Base-by-base conservation (phyloP, 148 eudicot species). In the Rhododendron williamsianum region DNA sequence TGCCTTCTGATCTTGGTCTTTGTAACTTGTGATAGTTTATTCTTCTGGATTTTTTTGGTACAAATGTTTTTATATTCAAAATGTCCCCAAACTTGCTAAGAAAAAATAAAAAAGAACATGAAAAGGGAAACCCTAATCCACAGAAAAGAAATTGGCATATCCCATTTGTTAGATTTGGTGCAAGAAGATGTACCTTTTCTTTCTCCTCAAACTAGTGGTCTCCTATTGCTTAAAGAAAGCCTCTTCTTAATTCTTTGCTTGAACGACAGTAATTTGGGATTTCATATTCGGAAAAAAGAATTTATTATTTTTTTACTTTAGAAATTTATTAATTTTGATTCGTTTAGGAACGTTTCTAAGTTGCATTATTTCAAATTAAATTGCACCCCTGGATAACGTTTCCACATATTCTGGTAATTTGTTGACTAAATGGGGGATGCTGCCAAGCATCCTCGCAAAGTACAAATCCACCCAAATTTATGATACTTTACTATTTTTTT, bases 171-270 rank as follows among this genome's bases (percentile, higher is more conserved):
- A 19, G n/a, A 74, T 38, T 74, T 36, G 48, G 78, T 18, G 81
- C 56, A 81, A 33, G 12, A 33, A 56, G 46, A 81, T 81, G 58
- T 52, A 30, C 77, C 78, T 46, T 83, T 83, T 11, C 78, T 41
- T 41, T 69, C 54, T 45, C 76, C 74, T 69, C 73, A 46, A 46
- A 69, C 58, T 27, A 69, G 78, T 46, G 76, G 58, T 46, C 16
- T 69, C 36, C 54, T n/a, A 69, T 67, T 71, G 41, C 83, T 81
- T 46, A 45, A 83, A 46, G 69, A 8, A 15, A 45, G 27, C 27
- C 45, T 19, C 16, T 21, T 67, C 3, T 16, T 2, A 67, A 45
- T 83, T 83, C 85, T 69, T 83, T 69, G 78, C 60, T 83, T 83
- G 27, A 71, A 30, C 16, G 76, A 27, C 76, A 16, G 21, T 15